Evolutionary conservation across 2,329 filamentous ascomycete species (phyloP).

Genomic region (Beauveria caledonica): DNA sequence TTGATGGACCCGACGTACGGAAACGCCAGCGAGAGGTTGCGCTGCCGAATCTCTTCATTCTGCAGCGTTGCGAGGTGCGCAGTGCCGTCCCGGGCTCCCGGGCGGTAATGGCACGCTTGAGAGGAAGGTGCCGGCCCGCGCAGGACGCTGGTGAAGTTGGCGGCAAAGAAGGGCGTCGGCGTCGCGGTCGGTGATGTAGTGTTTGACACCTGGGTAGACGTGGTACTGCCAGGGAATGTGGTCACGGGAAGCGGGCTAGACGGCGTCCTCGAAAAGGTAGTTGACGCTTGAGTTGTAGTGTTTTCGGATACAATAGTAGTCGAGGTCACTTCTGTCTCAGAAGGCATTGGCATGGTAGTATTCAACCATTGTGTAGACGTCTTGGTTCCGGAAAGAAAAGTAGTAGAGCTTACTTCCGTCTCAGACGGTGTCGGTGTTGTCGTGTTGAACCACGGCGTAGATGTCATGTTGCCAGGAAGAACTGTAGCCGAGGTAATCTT

Average conservation of each 20-base stretch:
- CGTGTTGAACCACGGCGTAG: not conserved
- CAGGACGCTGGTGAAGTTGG: conserved; percentile 10
- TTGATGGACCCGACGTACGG: conserved; percentile 31
- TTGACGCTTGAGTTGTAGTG: not conserved
- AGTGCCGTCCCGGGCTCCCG: conserved; percentile 16
- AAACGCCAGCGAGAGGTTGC: conserved; percentile 24
- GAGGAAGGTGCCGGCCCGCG: not conserved
- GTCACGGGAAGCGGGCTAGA: not conserved
- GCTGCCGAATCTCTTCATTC: conserved; percentile 22
- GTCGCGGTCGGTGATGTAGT: not conserved
- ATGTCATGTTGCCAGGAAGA: not conserved
- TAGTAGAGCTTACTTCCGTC: not conserved
- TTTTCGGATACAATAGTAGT: not conserved
- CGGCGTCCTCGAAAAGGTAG: not conserved
- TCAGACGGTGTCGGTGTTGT: not conserved
- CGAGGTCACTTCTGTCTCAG: not conserved
- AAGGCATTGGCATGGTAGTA: not conserved
- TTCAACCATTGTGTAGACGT: not conserved
- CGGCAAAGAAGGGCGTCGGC: not conserved
- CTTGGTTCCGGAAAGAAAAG: not conserved
- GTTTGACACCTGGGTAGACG: not conserved
- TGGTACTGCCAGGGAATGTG: not conserved
- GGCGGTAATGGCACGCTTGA: conserved; percentile 23
- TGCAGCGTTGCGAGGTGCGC: conserved; percentile 23
- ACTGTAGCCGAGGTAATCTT: not conserved